Evolutionary conservation across 1,284 basidiomycete genomes (phyloP), one percentile per base, ranked within the genome.

Genomic region (Ceratobasidium sp.): DNA sequence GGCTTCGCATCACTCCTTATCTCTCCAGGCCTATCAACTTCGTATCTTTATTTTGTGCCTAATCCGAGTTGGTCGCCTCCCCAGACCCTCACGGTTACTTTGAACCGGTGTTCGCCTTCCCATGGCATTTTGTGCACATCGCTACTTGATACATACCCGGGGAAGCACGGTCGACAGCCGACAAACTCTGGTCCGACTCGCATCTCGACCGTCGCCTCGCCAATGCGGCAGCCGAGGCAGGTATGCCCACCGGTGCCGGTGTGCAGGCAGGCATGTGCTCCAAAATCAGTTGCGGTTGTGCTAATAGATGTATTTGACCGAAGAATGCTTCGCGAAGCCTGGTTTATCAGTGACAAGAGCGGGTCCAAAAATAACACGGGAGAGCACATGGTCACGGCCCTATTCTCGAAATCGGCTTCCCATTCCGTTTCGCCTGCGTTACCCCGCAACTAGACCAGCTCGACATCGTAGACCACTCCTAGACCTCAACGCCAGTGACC

Each of bases 331-430:
- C 49, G 49, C 49, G 19, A 51, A 51, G 49, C 19, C 19, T n/a
- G n/a, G 49, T n/a, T 51, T 19, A 51, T 51, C 49, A 51, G 49
- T 64, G 40, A 43, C 59, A 64, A 40, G 7, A 22, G 22, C 17
- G 61, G 61, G 40, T 44, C 40, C 43, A 64, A 64, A 64, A 64
- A 64, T 64, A 64, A 37, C 8, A 29, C 8, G 22, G 13, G 40
- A 44, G 61, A 64, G 29, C 61, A 64, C 22, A 44, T 64, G 61
- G 61, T 22, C 61, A 29, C 22, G 61, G 40, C 40, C 40, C 25
- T 46, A 64, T 64, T 64, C 46, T n/a, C 61, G 61, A 40, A 43
- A 46, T 44, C 40, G 40, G 40, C 61, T 64, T 44, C 40, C 11
- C 29, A 37, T 37, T 37, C 25, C 25, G 29, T 59, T 59, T 37